Evolutionary conservation across 2,329 filamentous ascomycete genomes (phyloP).

Genomic region (Trichophyton rubrum): DNA sequence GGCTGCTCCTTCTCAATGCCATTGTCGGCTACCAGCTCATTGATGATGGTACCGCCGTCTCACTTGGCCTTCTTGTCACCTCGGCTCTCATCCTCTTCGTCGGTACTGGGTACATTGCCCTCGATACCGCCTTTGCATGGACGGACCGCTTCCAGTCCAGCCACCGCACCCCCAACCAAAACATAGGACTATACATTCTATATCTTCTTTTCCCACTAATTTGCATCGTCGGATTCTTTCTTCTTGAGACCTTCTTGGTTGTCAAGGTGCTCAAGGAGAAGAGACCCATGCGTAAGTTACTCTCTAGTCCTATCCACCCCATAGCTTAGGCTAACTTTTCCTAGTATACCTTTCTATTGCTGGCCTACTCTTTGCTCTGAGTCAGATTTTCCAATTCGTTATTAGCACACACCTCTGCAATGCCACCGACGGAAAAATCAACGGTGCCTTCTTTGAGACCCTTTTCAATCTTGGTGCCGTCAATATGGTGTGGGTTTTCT

Average conservation of each 20-base stretch:
- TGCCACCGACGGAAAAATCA: constrained; percentile 71
- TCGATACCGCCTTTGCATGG: constrained; percentile 83
- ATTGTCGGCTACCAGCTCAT: constrained; percentile 85
- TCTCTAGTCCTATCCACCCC: background rate
- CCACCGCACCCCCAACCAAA: constrained; percentile 45
- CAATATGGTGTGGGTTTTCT: constrained; percentile 80
- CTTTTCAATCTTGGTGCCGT: constrained; percentile 82
- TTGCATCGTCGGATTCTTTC: constrained; percentile 77
- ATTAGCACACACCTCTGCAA: constrained; percentile 83
- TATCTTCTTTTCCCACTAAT: constrained; percentile 84
- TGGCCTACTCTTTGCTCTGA: constrained; percentile 71
- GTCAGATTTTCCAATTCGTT: constrained; percentile 92
- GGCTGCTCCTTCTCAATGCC: constrained; percentile 85
- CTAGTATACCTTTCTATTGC: constrained; percentile 62
- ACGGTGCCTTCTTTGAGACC: constrained; percentile 85
- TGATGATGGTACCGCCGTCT: constrained; percentile 82
- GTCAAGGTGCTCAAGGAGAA: constrained; percentile 74
- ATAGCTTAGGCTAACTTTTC: background rate
- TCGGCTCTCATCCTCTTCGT: constrained; percentile 66
- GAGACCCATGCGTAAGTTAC: constrained; percentile 64
- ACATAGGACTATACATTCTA: constrained; percentile 81
- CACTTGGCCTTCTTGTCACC: constrained; percentile 57
- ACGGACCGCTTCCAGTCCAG: constrained; percentile 63
- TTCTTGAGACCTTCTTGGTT: constrained; percentile 73
- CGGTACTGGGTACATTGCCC: constrained; percentile 86